These are phyloP conservation scores for Odonthalia washingtoniensis DNA, from an alignment of 31 red algal genomes.

Conservation along the genomic window DNA sequence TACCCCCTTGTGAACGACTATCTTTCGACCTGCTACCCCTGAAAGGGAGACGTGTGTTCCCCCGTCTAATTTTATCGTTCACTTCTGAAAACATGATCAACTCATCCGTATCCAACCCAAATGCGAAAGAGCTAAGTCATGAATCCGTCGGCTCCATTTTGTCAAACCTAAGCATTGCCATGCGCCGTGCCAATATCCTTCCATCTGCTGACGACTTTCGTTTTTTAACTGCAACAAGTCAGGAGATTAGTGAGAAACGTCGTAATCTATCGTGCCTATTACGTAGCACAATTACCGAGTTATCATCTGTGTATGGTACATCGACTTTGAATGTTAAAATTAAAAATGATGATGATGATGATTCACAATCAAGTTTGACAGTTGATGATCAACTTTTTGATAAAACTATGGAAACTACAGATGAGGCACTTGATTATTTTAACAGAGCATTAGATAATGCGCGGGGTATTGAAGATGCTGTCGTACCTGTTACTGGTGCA, in stretches of 20 bases:
- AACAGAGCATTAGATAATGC: conserved; percentile 49
- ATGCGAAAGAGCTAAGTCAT: background rate
- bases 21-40: no score
- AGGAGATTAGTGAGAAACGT: background rate
- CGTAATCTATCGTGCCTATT: background rate
- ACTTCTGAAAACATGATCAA: no score
- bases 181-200: background rate
- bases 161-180: background rate
- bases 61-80: no score
- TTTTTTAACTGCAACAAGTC: background rate
- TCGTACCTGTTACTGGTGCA: conserved; percentile 38
- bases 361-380: conserved; percentile 13
- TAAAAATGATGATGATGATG: background rate
- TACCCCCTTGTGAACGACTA: no score
- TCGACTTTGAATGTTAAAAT: background rate
- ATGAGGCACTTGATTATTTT: conserved; percentile 60
- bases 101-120: no score
- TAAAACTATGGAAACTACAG: conserved; percentile 47
- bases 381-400: conserved; percentile 42
- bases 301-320: background rate
- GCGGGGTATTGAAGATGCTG: conserved; percentile 47
- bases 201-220: background rate
- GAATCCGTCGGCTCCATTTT: background rate
- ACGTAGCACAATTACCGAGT: background rate
- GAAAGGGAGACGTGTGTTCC: no score